These are phyloP conservation scores for Coniosporium uncinatum DNA, from an alignment of 2,329 filamentous ascomycete species.

Conservation along the genomic window DNA sequence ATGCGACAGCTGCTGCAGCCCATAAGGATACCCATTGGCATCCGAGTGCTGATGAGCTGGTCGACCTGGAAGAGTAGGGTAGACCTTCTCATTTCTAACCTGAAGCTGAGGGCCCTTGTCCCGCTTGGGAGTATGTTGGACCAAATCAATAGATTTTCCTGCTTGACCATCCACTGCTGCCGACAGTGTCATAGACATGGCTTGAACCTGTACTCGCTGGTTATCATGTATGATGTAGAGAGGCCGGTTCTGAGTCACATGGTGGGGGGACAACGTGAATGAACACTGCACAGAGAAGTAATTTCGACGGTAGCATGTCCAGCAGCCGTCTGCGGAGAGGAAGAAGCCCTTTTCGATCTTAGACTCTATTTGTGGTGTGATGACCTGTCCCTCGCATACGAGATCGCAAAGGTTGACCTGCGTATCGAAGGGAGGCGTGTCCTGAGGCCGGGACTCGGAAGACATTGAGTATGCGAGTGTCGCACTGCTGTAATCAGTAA, in stretches of 20 bases:
- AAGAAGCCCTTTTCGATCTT: slow-evolving; percentile 92
- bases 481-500: too few species aligned
- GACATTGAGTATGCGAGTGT: neutral
- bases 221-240: slow-evolving; percentile 48
- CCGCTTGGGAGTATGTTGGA: slow-evolving; percentile 88
- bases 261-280: slow-evolving; percentile 64
- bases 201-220: slow-evolving; percentile 53
- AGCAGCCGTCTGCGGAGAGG: slow-evolving; percentile 65
- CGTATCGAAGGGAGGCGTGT: slow-evolving; percentile 37
- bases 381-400: slow-evolving; percentile 45
- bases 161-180: slow-evolving; percentile 74
- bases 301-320: slow-evolving; percentile 90
- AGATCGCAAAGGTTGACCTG: slow-evolving; percentile 53
- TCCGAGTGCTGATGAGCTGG: slow-evolving; percentile 1
- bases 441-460: slow-evolving; percentile 4
- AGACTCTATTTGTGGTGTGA: slow-evolving; percentile 71
- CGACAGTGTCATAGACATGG: slow-evolving; percentile 80
- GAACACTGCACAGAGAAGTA: slow-evolving; percentile 86
- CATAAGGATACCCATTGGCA: slow-evolving; percentile 19
- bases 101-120: slow-evolving; percentile 80
- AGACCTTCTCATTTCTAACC: slow-evolving; percentile 64
- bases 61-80: slow-evolving; percentile 55
- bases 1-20: neutral
- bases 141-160: slow-evolving; percentile 73
- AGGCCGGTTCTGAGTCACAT: slow-evolving; percentile 44